Evolutionary conservation across 768 basidiomycete species (phyloP).

Genomic region (Kwoniella sp.): DNA sequence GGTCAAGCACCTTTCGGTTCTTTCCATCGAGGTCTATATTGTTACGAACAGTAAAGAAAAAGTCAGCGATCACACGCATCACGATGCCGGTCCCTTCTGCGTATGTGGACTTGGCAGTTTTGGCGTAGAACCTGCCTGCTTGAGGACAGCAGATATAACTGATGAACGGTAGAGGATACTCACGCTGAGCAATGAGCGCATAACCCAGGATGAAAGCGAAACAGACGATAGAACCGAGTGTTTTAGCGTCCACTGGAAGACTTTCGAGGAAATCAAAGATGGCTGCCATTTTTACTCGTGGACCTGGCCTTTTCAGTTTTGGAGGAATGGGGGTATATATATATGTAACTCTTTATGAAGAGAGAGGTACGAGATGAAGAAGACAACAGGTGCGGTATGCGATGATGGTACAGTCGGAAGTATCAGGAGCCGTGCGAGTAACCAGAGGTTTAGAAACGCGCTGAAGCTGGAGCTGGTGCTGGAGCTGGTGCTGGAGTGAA

Average conservation of each 20-base stretch:
- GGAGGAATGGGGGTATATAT: too few relatives aligned
- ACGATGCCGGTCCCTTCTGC: background rate
- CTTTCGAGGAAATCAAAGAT: background rate
- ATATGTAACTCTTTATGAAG: too few relatives aligned
- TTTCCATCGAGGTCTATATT: slow-evolving; percentile 2
- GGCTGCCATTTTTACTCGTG: background rate
- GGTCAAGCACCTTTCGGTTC: slow-evolving; percentile 43
- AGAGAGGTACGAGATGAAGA: too few relatives aligned
- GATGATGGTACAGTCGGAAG: background rate
- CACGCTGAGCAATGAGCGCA: background rate
- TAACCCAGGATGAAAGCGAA: background rate
- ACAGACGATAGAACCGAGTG: background rate
- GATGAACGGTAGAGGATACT: background rate
- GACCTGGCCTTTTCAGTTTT: too few relatives aligned
- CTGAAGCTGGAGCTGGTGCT: too few relatives aligned
- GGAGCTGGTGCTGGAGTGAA: background rate
- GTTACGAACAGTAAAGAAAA: too few relatives aligned
- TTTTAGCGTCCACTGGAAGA: background rate
- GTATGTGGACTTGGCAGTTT: too few relatives aligned
- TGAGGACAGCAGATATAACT: too few relatives aligned
- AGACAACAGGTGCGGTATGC: too few relatives aligned
- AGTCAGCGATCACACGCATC: background rate
- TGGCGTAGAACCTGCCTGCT: background rate
- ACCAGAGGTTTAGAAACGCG: too few relatives aligned
- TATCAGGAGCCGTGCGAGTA: background rate